phyloP scores from a whole-genome alignment of 1,284 basidiomycete genomes.

The Prillingera fragicola region DNA sequence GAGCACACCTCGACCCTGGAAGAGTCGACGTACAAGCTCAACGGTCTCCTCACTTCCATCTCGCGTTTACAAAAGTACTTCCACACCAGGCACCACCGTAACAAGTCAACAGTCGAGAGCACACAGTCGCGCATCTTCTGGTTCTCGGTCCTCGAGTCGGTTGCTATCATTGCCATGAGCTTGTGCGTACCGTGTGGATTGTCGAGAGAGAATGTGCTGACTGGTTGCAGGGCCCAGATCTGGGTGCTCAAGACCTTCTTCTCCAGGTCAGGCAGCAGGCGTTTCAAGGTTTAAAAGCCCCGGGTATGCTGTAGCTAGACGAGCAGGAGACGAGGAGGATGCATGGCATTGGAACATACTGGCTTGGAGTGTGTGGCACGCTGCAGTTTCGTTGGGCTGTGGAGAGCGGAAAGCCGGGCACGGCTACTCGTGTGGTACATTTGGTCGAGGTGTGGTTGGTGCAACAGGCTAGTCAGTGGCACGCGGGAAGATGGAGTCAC shows the following conservation, averaged over 20 bases:
- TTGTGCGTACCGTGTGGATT: conserved; percentile 26
- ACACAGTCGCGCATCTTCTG: conserved; percentile 64
- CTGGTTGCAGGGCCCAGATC: conserved; percentile 63
- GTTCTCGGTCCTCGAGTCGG: conserved; percentile 74
- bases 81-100: conserved; percentile 41
- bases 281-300: conserved; percentile 26
- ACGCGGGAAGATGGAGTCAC: too few species aligned
- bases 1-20: conserved; percentile 87
- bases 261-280: conserved; percentile 62
- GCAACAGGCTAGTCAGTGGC: too few species aligned
- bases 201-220: not conserved
- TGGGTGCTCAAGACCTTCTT: conserved; percentile 91
- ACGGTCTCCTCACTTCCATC: conserved; percentile 74
- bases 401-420: too few species aligned
- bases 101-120: conserved; percentile 37
- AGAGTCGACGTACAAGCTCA: conserved; percentile 86
- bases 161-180: conserved; percentile 74
- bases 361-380: too few species aligned
- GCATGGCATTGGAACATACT: too few species aligned
- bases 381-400: too few species aligned
- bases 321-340: too few species aligned
- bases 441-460: too few species aligned
- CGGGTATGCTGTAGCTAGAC: too few species aligned
- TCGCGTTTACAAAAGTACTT: conserved; percentile 82
- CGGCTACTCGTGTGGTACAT: too few species aligned